Conservation (phyloP, 371 early-diverging fungal genomes). For the Dichotomocladium elegans region DNA sequence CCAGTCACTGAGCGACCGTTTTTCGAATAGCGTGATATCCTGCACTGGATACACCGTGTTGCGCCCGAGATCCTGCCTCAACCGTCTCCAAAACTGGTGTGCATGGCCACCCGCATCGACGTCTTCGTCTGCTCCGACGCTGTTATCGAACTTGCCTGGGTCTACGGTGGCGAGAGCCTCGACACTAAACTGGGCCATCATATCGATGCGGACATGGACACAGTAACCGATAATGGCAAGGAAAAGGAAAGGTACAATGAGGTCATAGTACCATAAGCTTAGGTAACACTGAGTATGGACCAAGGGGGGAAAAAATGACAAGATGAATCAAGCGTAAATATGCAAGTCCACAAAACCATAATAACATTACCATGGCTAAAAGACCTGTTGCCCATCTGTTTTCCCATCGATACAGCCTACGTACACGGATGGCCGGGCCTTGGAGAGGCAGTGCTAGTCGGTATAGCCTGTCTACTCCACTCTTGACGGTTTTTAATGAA, state of each 20-base stretch:
- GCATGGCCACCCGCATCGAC: neutral
- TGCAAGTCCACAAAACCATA: neutral
- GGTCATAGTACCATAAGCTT: constrained; percentile 31
- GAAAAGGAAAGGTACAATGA: constrained; percentile 19
- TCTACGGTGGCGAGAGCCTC: constrained; percentile 20
- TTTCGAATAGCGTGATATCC: constrained; percentile 15
- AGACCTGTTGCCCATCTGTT: constrained; percentile 25
- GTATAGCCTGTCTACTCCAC: constrained; percentile 33
- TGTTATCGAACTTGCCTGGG: neutral
- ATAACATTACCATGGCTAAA: constrained; percentile 20
- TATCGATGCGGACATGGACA: constrained; percentile 13
- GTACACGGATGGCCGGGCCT: constrained; percentile 13
- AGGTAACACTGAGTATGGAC: constrained; percentile 18
- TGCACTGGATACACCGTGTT: constrained; percentile 5
- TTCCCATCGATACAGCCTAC: constrained; percentile 36
- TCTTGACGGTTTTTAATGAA: constrained; percentile 28
- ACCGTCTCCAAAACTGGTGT: constrained; percentile 12
- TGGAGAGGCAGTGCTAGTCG: constrained; percentile 24
- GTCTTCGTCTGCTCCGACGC: neutral
- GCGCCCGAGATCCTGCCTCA: constrained; percentile 13
- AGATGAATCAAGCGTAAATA: neutral
- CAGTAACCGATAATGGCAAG: constrained; percentile 10
- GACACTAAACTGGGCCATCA: constrained; percentile 27
- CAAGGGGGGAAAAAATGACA: too few species aligned
- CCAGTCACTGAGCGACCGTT: constrained; percentile 31